Evolutionary conservation across 495 filamentous ascomycete species (phyloP), one percentile per base, ranked within the genome.

Genomic region (Podospora conica): DNA sequence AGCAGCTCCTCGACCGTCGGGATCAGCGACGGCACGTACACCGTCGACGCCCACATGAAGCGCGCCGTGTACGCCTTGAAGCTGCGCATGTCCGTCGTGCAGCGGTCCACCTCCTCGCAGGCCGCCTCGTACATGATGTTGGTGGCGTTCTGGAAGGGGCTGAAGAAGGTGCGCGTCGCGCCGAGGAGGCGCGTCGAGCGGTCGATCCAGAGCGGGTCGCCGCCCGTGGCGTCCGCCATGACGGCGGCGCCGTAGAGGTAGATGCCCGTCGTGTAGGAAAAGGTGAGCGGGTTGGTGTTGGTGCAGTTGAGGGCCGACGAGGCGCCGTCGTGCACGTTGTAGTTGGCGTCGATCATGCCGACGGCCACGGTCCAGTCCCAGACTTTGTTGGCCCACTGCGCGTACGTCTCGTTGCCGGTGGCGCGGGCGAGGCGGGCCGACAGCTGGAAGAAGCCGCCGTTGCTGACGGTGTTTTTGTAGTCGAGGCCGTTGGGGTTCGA

Each of bases 11-110:
- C 73, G 67, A 92, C 87, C 1, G 71, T 69, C 24, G 76, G 68
- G 11, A 70, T 70, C 10, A 88, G 88, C 24, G 81, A 85, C 10
- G 86, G 86, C 24, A 84, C 81, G 71, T 91, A 79, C 10, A 83
- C 83, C 7, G 86, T 80, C 6, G 89, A 82, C 11, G 83, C 80
- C 31, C 85, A 86, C 71, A 92, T 84, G 83, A 91, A 95, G n/a
- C 87, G 85, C 9, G 89, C 79, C 22, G 93, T 82, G 69, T 91
- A 91, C 29, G 86, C 89, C 76, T 95, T 95, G 84, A 93, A 95
- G 31, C 87, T 85, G 60, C 86, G 85, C 80, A 90, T 87, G 71
- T 95, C 91, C 65, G 80, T 75, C 72, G 91, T 87, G 78, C 91
- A 93, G 0, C 70, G 78, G 57, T 79, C 73, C 29, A 75, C 75